A percentile compares a stretch with the other conserved stretches of the same genome.
Evolutionary conservation across 345 rosid species (phyloP).

Genomic region (Ailanthus altissimus): DNA sequence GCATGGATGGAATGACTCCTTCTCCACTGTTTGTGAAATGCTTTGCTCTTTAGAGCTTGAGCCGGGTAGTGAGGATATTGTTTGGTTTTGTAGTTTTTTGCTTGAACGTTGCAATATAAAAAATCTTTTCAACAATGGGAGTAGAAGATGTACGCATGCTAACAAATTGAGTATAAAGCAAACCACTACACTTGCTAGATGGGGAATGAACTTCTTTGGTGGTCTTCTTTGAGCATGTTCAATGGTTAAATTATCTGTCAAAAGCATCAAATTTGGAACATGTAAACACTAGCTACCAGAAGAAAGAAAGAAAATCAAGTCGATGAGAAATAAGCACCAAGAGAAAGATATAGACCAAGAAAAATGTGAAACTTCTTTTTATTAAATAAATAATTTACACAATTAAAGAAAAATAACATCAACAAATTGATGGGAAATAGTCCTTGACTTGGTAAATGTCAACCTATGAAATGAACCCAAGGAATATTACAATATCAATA

Average conservation of each 20-base stretch:
- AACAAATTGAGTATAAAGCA: constrained; percentile 50
- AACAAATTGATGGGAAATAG: neutral
- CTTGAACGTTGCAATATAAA: constrained; percentile 33
- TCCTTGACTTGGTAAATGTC: neutral
- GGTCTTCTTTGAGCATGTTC: constrained; percentile 31
- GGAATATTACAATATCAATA: neutral
- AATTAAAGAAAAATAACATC: neutral
- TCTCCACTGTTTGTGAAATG: constrained; percentile 41
- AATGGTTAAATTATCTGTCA: constrained; percentile 50
- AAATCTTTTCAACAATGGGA: constrained; percentile 44
- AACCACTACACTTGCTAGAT: constrained; percentile 34
- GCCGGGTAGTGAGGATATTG: constrained; percentile 33
- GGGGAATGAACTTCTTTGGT: constrained; percentile 39
- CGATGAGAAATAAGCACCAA: neutral
- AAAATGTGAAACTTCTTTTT: neutral
- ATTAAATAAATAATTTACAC: neutral
- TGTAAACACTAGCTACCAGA: constrained; percentile 9
- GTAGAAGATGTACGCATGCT: constrained; percentile 47
- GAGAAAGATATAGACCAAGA: neutral
- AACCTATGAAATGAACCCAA: neutral
- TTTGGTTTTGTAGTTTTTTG: constrained; percentile 41
- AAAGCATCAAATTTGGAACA: constrained; percentile 16
- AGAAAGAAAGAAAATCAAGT: neutral
- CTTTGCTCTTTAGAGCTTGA: constrained; percentile 38
- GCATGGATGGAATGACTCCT: constrained; percentile 62